phyloP scores from a whole-genome alignment of 2,329 filamentous ascomycete species.

The Xylaria sp. region DNA sequence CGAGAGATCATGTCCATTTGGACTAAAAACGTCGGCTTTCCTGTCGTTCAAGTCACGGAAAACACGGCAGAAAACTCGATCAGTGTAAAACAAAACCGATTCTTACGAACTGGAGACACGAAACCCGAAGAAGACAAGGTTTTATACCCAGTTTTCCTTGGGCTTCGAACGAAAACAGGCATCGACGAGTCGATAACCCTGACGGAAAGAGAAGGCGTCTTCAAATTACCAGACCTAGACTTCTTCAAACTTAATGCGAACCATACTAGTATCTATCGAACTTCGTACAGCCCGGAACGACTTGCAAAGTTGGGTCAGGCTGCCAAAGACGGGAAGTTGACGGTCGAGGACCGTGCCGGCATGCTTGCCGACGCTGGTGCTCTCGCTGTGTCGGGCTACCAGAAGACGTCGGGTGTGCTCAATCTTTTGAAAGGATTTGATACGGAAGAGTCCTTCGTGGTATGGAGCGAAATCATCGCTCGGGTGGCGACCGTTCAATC shows the following conservation, averaged over 20 bases:
- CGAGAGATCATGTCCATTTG: conserved; percentile 92
- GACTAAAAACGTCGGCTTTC: conserved; percentile 96
- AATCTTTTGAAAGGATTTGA: conserved; percentile 88
- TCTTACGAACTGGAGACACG: conserved; percentile 90
- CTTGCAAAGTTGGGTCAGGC: conserved; percentile 88
- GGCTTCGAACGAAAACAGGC: conserved; percentile 84
- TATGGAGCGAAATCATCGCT: conserved; percentile 91
- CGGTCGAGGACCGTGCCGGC: conserved; percentile 90
- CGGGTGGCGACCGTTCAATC: conserved; percentile 81
- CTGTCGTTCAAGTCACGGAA: conserved; percentile 87
- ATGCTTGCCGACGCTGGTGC: conserved; percentile 95
- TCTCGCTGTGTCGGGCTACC: conserved; percentile 87
- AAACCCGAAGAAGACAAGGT: conserved; percentile 92
- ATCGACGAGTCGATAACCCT: conserved; percentile 81
- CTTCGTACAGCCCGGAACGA: conserved; percentile 84
- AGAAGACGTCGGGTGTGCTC: conserved; percentile 89
- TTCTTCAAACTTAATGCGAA: conserved; percentile 98
- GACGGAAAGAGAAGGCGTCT: conserved; percentile 74
- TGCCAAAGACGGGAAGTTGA: conserved; percentile 81
- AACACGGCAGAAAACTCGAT: conserved; percentile 76
- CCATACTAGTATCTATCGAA: conserved; percentile 91
- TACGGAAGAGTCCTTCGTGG: conserved; percentile 86
- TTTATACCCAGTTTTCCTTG: conserved; percentile 89
- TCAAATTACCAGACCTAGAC: conserved; percentile 80
- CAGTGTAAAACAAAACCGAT: conserved; percentile 92